Evolutionary conservation across 768 basidiomycete genomes (phyloP).

Genomic region (Auricularia sp.): DNA sequence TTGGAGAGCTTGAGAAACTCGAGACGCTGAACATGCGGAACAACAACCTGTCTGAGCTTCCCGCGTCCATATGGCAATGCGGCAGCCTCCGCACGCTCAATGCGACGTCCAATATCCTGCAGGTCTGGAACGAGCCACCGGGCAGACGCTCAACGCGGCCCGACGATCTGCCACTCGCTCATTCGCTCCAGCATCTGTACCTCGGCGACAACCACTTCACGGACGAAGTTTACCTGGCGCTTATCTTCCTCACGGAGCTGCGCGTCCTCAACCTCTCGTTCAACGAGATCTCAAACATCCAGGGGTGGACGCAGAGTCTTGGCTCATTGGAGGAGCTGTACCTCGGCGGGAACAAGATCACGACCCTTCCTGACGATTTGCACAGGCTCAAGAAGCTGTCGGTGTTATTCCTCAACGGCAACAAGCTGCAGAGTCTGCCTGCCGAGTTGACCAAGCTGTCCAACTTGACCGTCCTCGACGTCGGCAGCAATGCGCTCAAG

Average conservation of each 20-base stretch:
- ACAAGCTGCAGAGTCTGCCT: slow-evolving; percentile 84
- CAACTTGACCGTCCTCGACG: slow-evolving; percentile 74
- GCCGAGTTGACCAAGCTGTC: slow-evolving; percentile 79
- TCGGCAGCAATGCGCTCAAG: slow-evolving; percentile 85
- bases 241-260: slow-evolving; percentile 70
- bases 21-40: slow-evolving; percentile 79
- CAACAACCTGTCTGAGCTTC: slow-evolving; percentile 74
- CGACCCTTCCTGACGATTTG: slow-evolving; percentile 83
- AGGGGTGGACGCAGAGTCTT: neutral
- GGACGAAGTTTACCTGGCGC: slow-evolving; percentile 64
- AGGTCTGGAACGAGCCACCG: slow-evolving; percentile 59
- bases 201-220: slow-evolving; percentile 83
- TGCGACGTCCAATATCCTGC: slow-evolving; percentile 78
- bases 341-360: slow-evolving; percentile 89
- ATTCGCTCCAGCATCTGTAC: slow-evolving; percentile 67
- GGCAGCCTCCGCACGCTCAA: slow-evolving; percentile 63
- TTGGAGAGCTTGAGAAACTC: slow-evolving; percentile 68
- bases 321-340: slow-evolving; percentile 72
- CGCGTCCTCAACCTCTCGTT: slow-evolving; percentile 84
- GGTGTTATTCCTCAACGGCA: slow-evolving; percentile 85
- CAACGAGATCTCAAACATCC: slow-evolving; percentile 62
- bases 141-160: neutral
- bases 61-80: slow-evolving; percentile 76
- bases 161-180: slow-evolving; percentile 41
- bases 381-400: slow-evolving; percentile 55